Conservation (phyloP, 1,284 basidiomycete species). For the Athelia sp. region DNA sequence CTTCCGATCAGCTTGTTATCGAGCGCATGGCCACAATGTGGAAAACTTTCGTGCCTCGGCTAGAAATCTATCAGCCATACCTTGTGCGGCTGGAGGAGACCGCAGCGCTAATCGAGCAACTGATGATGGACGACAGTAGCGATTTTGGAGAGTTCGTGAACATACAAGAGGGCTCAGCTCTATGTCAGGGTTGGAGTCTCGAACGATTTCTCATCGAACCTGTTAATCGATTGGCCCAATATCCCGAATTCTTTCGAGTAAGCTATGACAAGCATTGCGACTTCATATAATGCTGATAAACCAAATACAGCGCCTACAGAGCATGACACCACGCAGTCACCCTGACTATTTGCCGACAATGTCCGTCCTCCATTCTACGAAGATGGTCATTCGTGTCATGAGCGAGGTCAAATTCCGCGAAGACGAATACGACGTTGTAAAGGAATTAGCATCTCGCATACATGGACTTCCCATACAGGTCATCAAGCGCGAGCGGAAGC, state of each 20-base stretch:
- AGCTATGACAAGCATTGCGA: conserved; percentile 20
- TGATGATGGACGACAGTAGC: conserved; percentile 47
- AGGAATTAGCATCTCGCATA: conserved; percentile 55
- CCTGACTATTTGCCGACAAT: conserved; percentile 64
- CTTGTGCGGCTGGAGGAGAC: conserved; percentile 68
- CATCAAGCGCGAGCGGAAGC: conserved; percentile 63
- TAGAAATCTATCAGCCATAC: conserved; percentile 85
- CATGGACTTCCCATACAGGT: conserved; percentile 57
- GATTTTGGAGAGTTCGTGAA: conserved; percentile 84
- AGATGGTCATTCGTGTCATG: conserved; percentile 68
- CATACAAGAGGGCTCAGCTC: conserved; percentile 57
- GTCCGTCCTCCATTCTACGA: conserved; percentile 61
- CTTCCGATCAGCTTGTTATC: conserved; percentile 41
- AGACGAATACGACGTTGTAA: conserved; percentile 74
- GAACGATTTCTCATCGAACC: conserved; percentile 72
- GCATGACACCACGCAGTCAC: conserved; percentile 65
- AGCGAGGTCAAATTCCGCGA: conserved; percentile 81
- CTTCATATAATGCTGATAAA: conserved; percentile 18
- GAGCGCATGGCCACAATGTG: conserved; percentile 53
- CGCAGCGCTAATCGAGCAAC: conserved; percentile 45
- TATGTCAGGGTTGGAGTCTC: conserved; percentile 58
- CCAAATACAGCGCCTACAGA: conserved; percentile 48
- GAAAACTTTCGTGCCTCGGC: conserved; percentile 51
- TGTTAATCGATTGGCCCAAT: conserved; percentile 66
- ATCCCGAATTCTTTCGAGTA: conserved; percentile 73